Percentiles rank a stretch among this genome's conserved stretches.
Evolutionary conservation across 176 grass and related monocot species (phyloP).

Genomic region (Thinopyrum elongatum): DNA sequence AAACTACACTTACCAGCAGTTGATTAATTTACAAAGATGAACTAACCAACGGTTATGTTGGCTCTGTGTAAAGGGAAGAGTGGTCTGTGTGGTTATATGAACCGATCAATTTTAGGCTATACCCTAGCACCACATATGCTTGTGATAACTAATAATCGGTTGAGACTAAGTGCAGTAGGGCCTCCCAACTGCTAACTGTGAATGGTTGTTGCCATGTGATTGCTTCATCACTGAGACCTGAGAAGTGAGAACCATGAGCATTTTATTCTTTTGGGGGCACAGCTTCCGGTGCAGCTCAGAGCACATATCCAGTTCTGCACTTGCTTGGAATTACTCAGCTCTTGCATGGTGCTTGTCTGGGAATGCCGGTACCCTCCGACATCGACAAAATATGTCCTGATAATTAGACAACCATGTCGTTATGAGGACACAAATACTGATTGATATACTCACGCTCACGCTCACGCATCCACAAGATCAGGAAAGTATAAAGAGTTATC

Average conservation of each 20-base stretch:
- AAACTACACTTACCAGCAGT: slow-evolving; percentile 16
- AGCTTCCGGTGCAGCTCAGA: not conserved
- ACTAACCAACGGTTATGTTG: slow-evolving; percentile 18
- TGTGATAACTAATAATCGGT: not conserved
- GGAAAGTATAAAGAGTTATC: not conserved
- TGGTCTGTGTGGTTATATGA: slow-evolving; percentile 4
- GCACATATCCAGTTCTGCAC: slow-evolving; percentile 15
- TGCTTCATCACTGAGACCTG: not conserved
- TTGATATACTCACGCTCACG: not conserved
- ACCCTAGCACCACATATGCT: not conserved
- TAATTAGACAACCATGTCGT: slow-evolving; percentile 14
- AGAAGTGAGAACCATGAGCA: not conserved
- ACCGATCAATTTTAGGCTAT: slow-evolving; percentile 15
- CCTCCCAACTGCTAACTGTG: not conserved
- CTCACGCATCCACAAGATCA: not conserved
- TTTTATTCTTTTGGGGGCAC: slow-evolving; percentile 7
- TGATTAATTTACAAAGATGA: slow-evolving; percentile 4
- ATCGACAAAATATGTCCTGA: slow-evolving; percentile 16
- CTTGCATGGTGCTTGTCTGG: not conserved
- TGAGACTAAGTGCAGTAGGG: not conserved
- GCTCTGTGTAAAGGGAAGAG: slow-evolving; percentile 10
- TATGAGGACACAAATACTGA: not conserved
- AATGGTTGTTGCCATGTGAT: not conserved
- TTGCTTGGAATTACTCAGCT: not conserved
- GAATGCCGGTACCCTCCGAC: not conserved